Percentiles rank a stretch among this genome's conserved stretches.
Evolutionary conservation across 805 yeast species (phyloP).

Genomic region (Lachancea lanzarotensis): DNA sequence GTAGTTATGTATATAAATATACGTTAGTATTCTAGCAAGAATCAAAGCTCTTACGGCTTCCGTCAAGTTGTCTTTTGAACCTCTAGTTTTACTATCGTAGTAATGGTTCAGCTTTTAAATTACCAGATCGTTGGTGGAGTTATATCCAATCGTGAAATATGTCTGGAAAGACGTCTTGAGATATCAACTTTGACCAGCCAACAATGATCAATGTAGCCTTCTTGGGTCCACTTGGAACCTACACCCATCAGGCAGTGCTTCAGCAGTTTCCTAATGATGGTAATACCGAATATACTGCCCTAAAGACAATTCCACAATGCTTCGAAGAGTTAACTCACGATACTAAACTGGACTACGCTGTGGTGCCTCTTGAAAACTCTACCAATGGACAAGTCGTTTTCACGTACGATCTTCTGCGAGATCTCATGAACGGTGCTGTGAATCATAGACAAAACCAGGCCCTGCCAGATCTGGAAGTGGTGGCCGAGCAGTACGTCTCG

Average conservation of each 20-base stretch:
- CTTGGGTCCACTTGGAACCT: constrained; percentile 89
- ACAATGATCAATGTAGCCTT: constrained; percentile 50
- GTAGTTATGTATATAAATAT: neutral
- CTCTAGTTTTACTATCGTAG: no score
- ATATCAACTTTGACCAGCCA: neutral
- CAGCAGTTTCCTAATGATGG: constrained; percentile 44
- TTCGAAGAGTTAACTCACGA: constrained; percentile 45
- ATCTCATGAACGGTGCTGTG: constrained; percentile 37
- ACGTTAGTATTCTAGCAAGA: no score
- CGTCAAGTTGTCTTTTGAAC: no score
- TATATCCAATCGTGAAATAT: no score
- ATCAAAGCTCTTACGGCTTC: no score
- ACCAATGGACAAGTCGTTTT: constrained; percentile 90
- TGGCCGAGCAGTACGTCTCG: constrained; percentile 75
- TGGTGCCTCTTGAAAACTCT: constrained; percentile 90
- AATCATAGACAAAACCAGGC: constrained; percentile 11
- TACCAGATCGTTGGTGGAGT: neutral
- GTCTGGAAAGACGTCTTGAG: neutral
- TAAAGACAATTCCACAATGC: constrained; percentile 50
- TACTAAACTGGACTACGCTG: constrained; percentile 53
- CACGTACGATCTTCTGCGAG: constrained; percentile 76
- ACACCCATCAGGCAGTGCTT: constrained; percentile 76
- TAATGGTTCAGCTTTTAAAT: neutral
- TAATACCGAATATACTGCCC: constrained; percentile 21
- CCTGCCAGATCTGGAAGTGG: constrained; percentile 43